phyloP scores from a whole-genome alignment of 176 grass and related monocot species.

The Hordeum marinum region DNA sequence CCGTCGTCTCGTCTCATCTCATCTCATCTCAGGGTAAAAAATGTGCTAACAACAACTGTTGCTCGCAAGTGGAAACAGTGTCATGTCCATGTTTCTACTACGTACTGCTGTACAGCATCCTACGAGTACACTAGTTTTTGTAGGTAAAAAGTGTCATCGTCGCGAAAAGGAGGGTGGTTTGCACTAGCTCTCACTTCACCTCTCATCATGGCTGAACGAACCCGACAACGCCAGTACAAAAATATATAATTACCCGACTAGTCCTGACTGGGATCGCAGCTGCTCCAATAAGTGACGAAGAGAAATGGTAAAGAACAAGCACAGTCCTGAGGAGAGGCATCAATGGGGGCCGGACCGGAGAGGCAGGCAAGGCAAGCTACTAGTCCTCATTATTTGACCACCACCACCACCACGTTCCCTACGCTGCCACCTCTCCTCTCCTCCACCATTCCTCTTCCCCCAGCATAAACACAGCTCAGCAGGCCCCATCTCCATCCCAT shows the following conservation, averaged over 20 bases:
- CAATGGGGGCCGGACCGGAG: constrained; percentile 10
- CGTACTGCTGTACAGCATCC: too few relatives aligned
- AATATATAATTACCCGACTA: not conserved
- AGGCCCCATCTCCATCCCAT: not conserved
- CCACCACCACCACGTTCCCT: not conserved
- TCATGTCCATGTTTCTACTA: not conserved
- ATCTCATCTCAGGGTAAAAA: not conserved
- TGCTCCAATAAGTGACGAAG: not conserved
- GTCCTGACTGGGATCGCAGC: not conserved
- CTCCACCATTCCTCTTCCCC: not conserved
- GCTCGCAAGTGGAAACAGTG: not conserved
- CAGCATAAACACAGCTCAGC: constrained; percentile 15
- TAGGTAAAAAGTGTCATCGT: not conserved
- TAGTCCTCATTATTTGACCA: constrained; percentile 26
- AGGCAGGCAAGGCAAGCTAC: not conserved
- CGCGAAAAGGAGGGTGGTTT: not conserved
- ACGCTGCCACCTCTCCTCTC: not conserved
- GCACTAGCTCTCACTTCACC: not conserved
- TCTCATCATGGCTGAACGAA: not conserved
- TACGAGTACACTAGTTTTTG: not conserved
- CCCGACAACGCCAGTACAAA: not conserved
- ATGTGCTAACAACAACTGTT: too few relatives aligned
- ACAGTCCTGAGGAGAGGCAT: constrained; percentile 7
- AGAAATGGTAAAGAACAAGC: not conserved
- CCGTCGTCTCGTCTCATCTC: not conserved